Percentiles rank a stretch among this genome's conserved stretches.
Evolutionary conservation across 2,329 filamentous ascomycete species (phyloP).

Genomic region (Colletotrichum incanum): DNA sequence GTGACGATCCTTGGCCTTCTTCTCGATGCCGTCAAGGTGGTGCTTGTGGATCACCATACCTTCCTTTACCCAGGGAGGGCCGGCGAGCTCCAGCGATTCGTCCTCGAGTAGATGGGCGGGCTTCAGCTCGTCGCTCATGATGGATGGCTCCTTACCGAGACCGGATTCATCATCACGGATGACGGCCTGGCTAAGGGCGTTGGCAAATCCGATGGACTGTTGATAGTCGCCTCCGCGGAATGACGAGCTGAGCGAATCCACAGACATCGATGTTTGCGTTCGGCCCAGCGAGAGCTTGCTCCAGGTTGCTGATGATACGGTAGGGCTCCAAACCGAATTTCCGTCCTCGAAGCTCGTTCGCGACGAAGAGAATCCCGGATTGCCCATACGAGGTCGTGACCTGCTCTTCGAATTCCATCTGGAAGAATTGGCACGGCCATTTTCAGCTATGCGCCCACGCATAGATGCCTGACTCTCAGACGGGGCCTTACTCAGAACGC

Average conservation of each 20-base stretch:
- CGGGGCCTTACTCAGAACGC: constrained; percentile 91
- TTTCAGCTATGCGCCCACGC: constrained; percentile 80
- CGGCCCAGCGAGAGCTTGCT: constrained; percentile 94
- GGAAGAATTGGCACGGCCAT: constrained; percentile 67
- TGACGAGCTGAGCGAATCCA: constrained; percentile 88
- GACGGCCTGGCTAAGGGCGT: constrained; percentile 95
- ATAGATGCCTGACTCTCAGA: constrained; percentile 82
- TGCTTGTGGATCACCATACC: constrained; percentile 97
- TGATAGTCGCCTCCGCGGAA: constrained; percentile 87
- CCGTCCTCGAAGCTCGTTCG: constrained; percentile 95
- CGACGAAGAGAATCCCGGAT: constrained; percentile 89
- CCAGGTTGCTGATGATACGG: constrained; percentile 90
- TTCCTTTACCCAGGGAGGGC: constrained; percentile 98
- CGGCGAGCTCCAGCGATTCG: constrained; percentile 90
- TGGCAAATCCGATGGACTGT: constrained; percentile 97
- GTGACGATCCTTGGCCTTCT: constrained; percentile 92
- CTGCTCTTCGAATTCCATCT: constrained; percentile 90
- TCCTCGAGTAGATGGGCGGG: constrained; percentile 85
- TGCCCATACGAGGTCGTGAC: constrained; percentile 81
- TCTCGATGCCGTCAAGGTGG: constrained; percentile 91
- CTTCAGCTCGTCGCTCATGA: constrained; percentile 73
- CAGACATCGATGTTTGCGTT: constrained; percentile 91
- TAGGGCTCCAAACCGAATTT: constrained; percentile 91
- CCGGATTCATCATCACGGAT: constrained; percentile 86
- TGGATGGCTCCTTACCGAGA: constrained; percentile 62